These are phyloP conservation scores for Dipteronia dyeriana DNA, from an alignment of 345 rosid species.

Conservation along the genomic window DNA sequence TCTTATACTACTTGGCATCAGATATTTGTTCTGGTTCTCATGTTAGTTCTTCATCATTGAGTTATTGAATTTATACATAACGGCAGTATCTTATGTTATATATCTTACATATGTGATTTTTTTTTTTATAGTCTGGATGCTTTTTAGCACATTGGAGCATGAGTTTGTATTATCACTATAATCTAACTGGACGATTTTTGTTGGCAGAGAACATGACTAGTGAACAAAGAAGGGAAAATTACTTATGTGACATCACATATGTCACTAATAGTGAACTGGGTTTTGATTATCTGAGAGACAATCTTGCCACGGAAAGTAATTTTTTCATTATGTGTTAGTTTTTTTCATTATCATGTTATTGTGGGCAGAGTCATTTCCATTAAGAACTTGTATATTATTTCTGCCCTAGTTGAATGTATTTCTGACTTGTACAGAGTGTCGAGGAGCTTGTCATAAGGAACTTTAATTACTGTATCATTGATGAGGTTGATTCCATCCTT, in stretches of 20 bases:
- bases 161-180: not conserved
- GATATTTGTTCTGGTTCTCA: not conserved
- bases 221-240: conserved; percentile 91
- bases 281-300: conserved; percentile 91
- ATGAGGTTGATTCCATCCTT: conserved; percentile 98
- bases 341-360: conserved; percentile 15
- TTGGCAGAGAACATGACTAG: conserved; percentile 87
- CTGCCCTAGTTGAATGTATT: conserved; percentile 30
- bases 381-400: conserved; percentile 14
- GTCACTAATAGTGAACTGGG: conserved; percentile 98
- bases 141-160: not conserved
- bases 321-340: conserved; percentile 46
- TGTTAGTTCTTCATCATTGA: not conserved
- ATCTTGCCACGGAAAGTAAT: conserved; percentile 99
- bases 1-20: not conserved
- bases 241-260: conserved; percentile 87
- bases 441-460: conserved; percentile 95
- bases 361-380: conserved; percentile 5
- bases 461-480: conserved; percentile 89
- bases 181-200: conserved; percentile 17
- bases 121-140: conserved; percentile 4
- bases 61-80: not conserved
- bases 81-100: not conserved
- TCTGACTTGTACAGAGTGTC: conserved; percentile 58
- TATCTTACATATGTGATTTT: not conserved